Percentiles rank a stretch among this genome's conserved stretches.
phyloP scores from a whole-genome alignment of 192 early-diverging fungal species.

The Podila clonocystis region DNA sequence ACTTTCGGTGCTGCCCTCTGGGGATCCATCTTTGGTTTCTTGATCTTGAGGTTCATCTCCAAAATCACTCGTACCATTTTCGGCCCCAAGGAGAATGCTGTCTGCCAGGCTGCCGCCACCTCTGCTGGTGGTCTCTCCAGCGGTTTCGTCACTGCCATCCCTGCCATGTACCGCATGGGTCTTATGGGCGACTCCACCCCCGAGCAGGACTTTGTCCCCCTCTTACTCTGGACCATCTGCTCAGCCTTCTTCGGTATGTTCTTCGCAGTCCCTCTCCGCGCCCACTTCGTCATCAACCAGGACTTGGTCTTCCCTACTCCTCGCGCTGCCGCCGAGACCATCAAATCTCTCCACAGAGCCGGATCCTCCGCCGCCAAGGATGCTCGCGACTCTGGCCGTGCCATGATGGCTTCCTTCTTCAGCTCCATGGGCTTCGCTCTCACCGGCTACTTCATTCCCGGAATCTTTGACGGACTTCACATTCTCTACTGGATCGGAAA shows the following conservation, averaged over 20 bases:
- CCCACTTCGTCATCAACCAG: slow-evolving; percentile 74
- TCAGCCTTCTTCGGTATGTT: slow-evolving; percentile 77
- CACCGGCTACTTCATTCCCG: slow-evolving; percentile 60
- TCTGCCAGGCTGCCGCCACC: slow-evolving; percentile 75
- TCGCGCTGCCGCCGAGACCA: slow-evolving; percentile 71
- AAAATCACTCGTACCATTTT: slow-evolving; percentile 63
- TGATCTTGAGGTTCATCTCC: slow-evolving; percentile 67
- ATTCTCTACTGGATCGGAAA: slow-evolving; percentile 63
- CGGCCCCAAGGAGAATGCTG: slow-evolving; percentile 75
- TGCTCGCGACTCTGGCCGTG: slow-evolving; percentile 60
- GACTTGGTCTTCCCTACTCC: slow-evolving; percentile 75
- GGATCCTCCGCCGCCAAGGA: slow-evolving; percentile 57
- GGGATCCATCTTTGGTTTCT: slow-evolving; percentile 67
- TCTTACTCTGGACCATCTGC: slow-evolving; percentile 65
- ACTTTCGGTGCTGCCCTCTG: slow-evolving; percentile 66
- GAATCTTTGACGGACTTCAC: slow-evolving; percentile 47
- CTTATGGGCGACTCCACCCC: slow-evolving; percentile 58
- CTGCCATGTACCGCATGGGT: slow-evolving; percentile 74
- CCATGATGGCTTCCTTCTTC: slow-evolving; percentile 58
- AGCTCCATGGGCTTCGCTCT: slow-evolving; percentile 58
- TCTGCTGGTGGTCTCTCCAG: slow-evolving; percentile 71
- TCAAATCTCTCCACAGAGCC: slow-evolving; percentile 63
- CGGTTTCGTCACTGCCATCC: slow-evolving; percentile 72
- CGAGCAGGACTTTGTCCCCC: slow-evolving; percentile 57
- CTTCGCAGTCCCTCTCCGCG: slow-evolving; percentile 74